Evolutionary conservation across 305 asterid species (phyloP).

Genomic region (Fraxinus xanthoxyloides): DNA sequence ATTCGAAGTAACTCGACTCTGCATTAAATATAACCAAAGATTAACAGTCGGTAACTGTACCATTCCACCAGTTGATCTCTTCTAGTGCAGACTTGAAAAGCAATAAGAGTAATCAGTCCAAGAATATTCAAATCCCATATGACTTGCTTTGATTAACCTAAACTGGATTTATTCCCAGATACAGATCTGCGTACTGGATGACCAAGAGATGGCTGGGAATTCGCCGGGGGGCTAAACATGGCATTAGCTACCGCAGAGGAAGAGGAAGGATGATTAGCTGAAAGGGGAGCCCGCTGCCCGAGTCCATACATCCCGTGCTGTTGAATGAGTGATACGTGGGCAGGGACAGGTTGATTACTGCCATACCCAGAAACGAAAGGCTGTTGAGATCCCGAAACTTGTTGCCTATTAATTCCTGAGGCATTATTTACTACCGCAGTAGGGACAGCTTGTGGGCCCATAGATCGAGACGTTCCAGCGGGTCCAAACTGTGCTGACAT

Average conservation of each 20-base stretch:
- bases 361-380: slow-evolving; percentile 56
- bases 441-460: slow-evolving; percentile 44
- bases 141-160: slow-evolving; percentile 36
- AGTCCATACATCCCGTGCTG: slow-evolving; percentile 70
- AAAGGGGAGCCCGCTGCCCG: slow-evolving; percentile 72
- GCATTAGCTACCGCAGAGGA: slow-evolving; percentile 54
- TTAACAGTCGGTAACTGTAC: slow-evolving; percentile 11
- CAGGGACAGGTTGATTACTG: slow-evolving; percentile 59
- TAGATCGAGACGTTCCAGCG: slow-evolving; percentile 45
- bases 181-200: slow-evolving; percentile 66
- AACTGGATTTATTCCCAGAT: slow-evolving; percentile 69
- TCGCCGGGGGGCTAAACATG: slow-evolving; percentile 44
- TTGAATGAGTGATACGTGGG: slow-evolving; percentile 60
- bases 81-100: slow-evolving; percentile 16
- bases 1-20: slow-evolving; percentile 22
- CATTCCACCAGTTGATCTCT: slow-evolving; percentile 22
- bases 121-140: slow-evolving; percentile 18
- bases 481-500: slow-evolving; percentile 58
- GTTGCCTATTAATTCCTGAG: slow-evolving; percentile 54
- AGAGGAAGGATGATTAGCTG: slow-evolving; percentile 65
- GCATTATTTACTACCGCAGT: slow-evolving; percentile 38
- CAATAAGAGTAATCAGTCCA: slow-evolving; percentile 18
- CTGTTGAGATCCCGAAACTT: slow-evolving; percentile 50
- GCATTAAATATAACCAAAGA: slow-evolving; percentile 23
- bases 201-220: slow-evolving; percentile 53